Conservation (phyloP, 2,329 filamentous ascomycete species). For the Ceratocystis ficicola region DNA sequence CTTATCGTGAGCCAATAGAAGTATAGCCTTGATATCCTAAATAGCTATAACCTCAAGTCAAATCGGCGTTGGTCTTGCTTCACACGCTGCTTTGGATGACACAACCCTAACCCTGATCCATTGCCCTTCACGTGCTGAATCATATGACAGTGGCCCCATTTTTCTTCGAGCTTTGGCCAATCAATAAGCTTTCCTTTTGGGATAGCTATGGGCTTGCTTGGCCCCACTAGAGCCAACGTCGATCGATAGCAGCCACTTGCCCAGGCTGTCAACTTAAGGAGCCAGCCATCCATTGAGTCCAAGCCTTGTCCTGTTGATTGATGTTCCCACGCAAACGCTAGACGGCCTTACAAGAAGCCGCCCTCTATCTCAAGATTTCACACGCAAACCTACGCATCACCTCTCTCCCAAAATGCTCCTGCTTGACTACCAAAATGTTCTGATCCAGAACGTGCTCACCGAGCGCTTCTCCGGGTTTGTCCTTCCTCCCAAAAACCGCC, state of each 20-base stretch:
- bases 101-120: background rate
- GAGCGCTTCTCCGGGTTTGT: slow-evolving; percentile 78
- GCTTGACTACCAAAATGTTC: slow-evolving; percentile 96
- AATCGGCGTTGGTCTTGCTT: too few relatives aligned
- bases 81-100: too few relatives aligned
- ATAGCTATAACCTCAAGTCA: too few relatives aligned
- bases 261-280: slow-evolving; percentile 15
- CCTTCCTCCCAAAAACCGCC: slow-evolving; percentile 27
- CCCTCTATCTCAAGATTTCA: background rate
- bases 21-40: too few relatives aligned
- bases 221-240: slow-evolving; percentile 18
- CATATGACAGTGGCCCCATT: slow-evolving; percentile 7
- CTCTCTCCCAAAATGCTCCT: slow-evolving; percentile 56
- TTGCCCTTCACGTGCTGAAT: background rate
- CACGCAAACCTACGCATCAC: background rate
- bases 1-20: background rate
- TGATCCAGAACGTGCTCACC: slow-evolving; percentile 90
- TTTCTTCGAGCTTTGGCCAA: slow-evolving; percentile 11
- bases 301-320: slow-evolving; percentile 15
- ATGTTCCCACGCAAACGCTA: background rate
- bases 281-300: background rate
- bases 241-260: slow-evolving; percentile 17
- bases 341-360: background rate
- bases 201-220: slow-evolving; percentile 14
- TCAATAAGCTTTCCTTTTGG: slow-evolving; percentile 12